Conservation (phyloP, 352 stramenopile genomes). For the Pythium oligandrum region DNA sequence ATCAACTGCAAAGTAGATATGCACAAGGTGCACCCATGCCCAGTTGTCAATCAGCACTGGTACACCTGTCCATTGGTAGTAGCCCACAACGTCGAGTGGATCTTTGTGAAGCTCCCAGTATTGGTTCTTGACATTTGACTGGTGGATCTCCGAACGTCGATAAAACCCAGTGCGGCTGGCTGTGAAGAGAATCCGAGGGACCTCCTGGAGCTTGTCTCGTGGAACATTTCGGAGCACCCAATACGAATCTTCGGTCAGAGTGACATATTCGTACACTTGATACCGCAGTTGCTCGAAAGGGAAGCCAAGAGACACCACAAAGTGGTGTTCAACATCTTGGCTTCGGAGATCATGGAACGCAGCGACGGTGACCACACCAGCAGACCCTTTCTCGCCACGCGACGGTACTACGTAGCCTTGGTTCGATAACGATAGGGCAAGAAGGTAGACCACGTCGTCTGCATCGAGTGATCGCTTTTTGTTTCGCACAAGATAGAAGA, state of each 20-base stretch:
- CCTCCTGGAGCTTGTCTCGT: background rate
- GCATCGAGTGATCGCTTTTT: background rate
- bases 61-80: background rate
- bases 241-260: slow-evolving; percentile 2
- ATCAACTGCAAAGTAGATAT: slow-evolving; percentile 23
- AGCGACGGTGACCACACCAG: background rate
- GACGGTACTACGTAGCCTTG: slow-evolving; percentile 2
- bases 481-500: slow-evolving; percentile 7
- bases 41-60: slow-evolving; percentile 11
- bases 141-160: background rate
- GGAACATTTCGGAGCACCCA: slow-evolving; percentile 13
- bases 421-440: slow-evolving; percentile 3
- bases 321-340: slow-evolving; percentile 2
- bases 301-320: slow-evolving; percentile 10
- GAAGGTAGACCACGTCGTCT: background rate
- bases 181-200: slow-evolving; percentile 1
- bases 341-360: background rate
- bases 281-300: slow-evolving; percentile 10
- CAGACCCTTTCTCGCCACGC: background rate
- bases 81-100: slow-evolving; percentile 3
- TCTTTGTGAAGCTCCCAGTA: slow-evolving; percentile 8
- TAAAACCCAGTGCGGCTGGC: slow-evolving; percentile 14
- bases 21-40: slow-evolving; percentile 24
- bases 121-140: slow-evolving; percentile 14
- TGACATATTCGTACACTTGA: slow-evolving; percentile 5